These are phyloP conservation scores for Fusarium avenaceum DNA, from an alignment of 2,329 filamentous ascomycete genomes.

Conservation along the genomic window DNA sequence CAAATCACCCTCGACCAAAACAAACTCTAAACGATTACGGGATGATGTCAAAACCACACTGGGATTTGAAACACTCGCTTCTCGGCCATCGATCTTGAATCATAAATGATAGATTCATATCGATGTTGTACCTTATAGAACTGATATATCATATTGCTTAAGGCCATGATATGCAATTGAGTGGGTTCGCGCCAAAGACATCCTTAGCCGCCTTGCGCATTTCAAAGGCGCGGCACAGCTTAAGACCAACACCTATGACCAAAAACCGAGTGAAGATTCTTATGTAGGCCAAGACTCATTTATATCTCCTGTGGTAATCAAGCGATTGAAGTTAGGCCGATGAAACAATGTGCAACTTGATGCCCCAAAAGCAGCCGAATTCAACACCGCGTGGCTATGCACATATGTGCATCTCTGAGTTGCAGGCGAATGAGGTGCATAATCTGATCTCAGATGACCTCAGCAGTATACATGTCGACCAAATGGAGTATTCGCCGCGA, in stretches of 20 bases:
- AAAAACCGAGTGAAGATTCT: background rate
- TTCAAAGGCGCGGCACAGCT: background rate
- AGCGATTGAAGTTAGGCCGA: background rate
- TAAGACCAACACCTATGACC: background rate
- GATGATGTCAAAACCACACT: background rate
- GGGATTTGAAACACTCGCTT: background rate
- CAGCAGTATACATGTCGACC: background rate
- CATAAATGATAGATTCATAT: background rate
- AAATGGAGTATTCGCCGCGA: slow-evolving; percentile 4
- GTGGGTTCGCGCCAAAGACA: slow-evolving; percentile 3
- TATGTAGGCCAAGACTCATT: background rate
- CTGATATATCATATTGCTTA: slow-evolving; percentile 14
- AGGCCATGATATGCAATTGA: background rate
- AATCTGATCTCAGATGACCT: slow-evolving; percentile 17
- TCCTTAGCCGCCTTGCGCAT: slow-evolving; percentile 2
- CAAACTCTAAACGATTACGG: background rate
- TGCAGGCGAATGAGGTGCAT: slow-evolving; percentile 10
- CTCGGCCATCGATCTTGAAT: background rate
- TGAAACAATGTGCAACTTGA: background rate
- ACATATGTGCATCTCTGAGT: slow-evolving; percentile 9
- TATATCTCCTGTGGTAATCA: background rate
- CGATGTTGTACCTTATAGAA: background rate
- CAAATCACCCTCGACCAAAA: background rate
- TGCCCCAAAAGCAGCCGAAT: background rate
- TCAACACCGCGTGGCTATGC: slow-evolving; percentile 14